Base-by-base conservation (phyloP, 1,139 yeast species). In the Pichia terricola region DNA sequence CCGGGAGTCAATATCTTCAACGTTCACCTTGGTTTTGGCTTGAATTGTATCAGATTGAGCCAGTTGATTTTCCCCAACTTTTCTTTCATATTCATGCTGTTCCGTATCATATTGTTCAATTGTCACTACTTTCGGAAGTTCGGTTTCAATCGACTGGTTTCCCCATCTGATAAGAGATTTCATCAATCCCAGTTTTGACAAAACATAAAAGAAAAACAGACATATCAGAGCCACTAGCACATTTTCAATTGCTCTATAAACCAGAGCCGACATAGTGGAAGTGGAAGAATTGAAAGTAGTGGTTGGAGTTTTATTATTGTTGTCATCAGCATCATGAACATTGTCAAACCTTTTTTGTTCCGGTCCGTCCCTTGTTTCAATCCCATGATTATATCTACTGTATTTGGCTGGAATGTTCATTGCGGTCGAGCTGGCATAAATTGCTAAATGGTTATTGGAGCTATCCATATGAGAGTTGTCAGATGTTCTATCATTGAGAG, bases 211-310 rank as follows among this genome's bases (percentile, higher is more conserved):
- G 1, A 59, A 45, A 1, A 48, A 26, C 7, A 56, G 35, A 25
- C 62, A 58, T 3, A 55, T 28, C 4, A 56, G 34, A 0, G 68
- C 61, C 35, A 65, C 66, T 4, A 66, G 43, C 26, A 66, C 60
- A 46, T 68, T 69, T 43, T 68, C 73, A 40, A 65, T 50, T 3
- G 67, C 60, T 40, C 71, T 57, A 30, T 49, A 53, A 0, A 59
- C 32, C 9, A 58, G 39, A 26, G 46, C 51, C 1, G 52, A 41
- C 35, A 58, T 38, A 28, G 32, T 28, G n/a, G n/a, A n/a, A n/a
- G n/a, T n/a, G n/a, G n/a, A n/a, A n/a, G 40, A 38, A 40, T 50
- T 51, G 10, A 49, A 50, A 2, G 54, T 46, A 2, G 47, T 26
- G 1, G 53, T 49, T 22, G 59, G 55, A 8, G 44, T 26, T 26